A percentile compares a stretch with the other conserved stretches of the same genome.
phyloP scores from a whole-genome alignment of 805 yeast genomes.

The Sporopachydermia lactativora region DNA sequence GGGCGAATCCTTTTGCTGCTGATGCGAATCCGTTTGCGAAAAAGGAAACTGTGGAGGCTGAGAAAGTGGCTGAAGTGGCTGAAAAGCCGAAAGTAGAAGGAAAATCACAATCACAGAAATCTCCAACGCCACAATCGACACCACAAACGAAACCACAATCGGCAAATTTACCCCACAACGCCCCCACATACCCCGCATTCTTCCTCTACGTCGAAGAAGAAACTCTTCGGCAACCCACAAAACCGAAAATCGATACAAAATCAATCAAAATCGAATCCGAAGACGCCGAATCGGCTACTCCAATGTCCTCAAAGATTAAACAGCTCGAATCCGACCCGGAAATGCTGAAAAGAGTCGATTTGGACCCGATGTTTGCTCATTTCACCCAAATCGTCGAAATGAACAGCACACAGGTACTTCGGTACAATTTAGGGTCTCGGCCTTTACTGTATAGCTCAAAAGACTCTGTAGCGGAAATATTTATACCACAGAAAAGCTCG shows the following conservation, averaged over 20 bases:
- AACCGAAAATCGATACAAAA: conserved; percentile 32
- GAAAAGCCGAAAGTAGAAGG: conserved; percentile 1
- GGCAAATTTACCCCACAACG: conserved; percentile 9
- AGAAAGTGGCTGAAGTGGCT: conserved; percentile 13
- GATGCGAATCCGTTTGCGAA: conserved; percentile 8
- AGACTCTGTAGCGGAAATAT: conserved; percentile 36
- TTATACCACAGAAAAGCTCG: conserved; percentile 14
- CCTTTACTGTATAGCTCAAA: conserved; percentile 63
- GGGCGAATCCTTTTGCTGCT: conserved; percentile 28
- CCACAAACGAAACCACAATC: conserved; percentile 2
- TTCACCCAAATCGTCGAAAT: conserved; percentile 64
- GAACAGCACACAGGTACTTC: conserved; percentile 75
- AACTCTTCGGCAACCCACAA: conserved; percentile 35
- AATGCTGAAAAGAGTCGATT: conserved; percentile 38
- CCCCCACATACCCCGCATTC: conserved; percentile 49
- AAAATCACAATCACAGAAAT: conserved; percentile 2
- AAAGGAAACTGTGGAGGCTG: conserved; percentile 8
- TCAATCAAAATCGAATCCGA: conserved; percentile 34
- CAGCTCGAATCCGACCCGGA: conserved; percentile 23
- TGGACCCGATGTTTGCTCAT: conserved; percentile 67
- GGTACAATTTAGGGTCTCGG: conserved; percentile 69
- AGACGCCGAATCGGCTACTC: conserved; percentile 26
- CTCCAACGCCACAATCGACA: conserved; percentile 1
- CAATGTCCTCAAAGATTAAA: conserved; percentile 16
- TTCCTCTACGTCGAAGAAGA: conserved; percentile 66